Evolutionary conservation across 2,329 filamentous ascomycete species (phyloP), one percentile per base, ranked within the genome.

Genomic region (Claviceps paspali): DNA sequence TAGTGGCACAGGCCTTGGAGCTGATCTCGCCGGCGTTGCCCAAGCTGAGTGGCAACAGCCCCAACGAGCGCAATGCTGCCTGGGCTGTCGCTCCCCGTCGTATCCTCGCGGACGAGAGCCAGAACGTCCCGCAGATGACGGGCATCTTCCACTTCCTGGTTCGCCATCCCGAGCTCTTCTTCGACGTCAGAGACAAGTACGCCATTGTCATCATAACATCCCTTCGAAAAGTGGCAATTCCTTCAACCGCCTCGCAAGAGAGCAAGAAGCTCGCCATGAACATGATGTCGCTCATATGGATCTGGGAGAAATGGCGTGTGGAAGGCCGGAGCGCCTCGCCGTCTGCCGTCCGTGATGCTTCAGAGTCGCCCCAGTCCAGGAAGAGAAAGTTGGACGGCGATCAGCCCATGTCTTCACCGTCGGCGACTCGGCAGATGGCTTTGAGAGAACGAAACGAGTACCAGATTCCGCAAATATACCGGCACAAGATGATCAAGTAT

Each of bases 141-240:
- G 91, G 82, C 62, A 96, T 98, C 49, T 96, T 95, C 64, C 82
- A 95, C 51, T 98, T 98, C 60, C 67, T 98, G 24, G 88, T 95
- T 26, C 76, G 83, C 39, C 88, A 98, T 53, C 82, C 87, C 0
- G 80, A 91, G 50, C 65, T 98, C 4, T 98, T 98, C 62, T 98
- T 92, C 48, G 88, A 96, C 45, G 86, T 85, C 1, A 72, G 91
- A 38, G 91, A 98, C 46, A 87, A 88, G 52, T 92, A 96, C 46
- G 77, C 86, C 4, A 74, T 82, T 39, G 73, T 91, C 45, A 92
- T 98, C 53, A 87, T 98, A 39, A 79, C 79, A 1, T 88, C 85
- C 4, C 65, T 98, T 26, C 73, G 82, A 36, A 96, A 96, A 59
- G 83, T 98, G 38, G 86, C 87, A 1, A 70, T 73, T 17, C 78